Base-by-base conservation (phyloP, 2,329 filamentous ascomycete species). In the Rugonectria rugulosa region DNA sequence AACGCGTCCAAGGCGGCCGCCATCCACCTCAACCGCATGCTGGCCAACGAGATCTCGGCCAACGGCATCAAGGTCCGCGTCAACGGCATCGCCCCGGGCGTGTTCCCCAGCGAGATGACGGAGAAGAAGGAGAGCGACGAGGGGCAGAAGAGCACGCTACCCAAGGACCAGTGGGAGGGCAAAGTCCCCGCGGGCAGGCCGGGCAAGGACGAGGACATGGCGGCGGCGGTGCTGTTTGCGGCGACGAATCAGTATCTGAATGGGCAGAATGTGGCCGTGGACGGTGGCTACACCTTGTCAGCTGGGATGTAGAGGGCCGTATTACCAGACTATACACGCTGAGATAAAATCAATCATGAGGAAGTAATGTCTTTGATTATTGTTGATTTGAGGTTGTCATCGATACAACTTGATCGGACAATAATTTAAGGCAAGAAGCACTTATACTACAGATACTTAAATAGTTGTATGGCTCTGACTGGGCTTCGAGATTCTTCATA, bases 41-140 rank as follows among this genome's bases (percentile, higher is more conserved):
- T 90, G 10, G 85, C 87, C 0, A 75, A 78, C 31, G 87, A 90
- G 71, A 69, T 89, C 6, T 81, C 83, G 1, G 75, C 75, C 56
- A 78, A 83, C 41, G 79, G 81, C 17, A 81, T 89, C 57, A 88
- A 85, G 70, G 79, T 84, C 34, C 90, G 92, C 62, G 81, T 89
- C 31, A 82, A 92, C 67, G 85, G 88, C 34, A 90, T 91, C 57
- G 90, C 90, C 0, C 90, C 90, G 0, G 89, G 89, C 27, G 81
- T 89, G 23, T 83, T 84, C 64, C 88, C 86, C 15, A 88, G 87
- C 67, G 89, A 90, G 81, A 91, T 90, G 88, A 88, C 86, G 32
- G n/a, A n/a, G n/a, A 81, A 84, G 2, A 71, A 70, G 3, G 75
- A 72, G 11, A 80, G 77, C 23, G 75, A 79, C 15, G 73, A 75